These are phyloP conservation scores for Sisymbrium irio DNA, from an alignment of 345 rosid genomes.

Conservation along the genomic window DNA sequence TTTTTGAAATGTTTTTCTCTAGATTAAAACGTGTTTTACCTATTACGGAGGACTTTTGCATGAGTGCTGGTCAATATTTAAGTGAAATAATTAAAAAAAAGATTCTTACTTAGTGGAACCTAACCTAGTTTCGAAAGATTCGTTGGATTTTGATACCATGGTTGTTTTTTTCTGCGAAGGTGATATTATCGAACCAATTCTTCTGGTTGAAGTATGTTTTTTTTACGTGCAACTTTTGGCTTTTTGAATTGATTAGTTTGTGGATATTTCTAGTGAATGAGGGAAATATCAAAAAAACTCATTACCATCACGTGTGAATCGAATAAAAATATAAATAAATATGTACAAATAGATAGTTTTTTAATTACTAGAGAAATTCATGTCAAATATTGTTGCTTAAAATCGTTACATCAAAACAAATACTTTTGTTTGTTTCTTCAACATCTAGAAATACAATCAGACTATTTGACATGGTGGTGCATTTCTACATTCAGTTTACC, in stretches of 20 bases:
- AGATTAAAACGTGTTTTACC: background rate
- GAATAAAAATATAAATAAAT: background rate
- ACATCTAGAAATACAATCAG: background rate
- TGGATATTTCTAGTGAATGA: background rate
- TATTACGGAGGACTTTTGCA: background rate
- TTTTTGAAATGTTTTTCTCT: background rate
- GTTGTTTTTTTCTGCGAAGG: background rate
- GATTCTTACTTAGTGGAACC: background rate
- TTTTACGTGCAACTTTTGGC: background rate
- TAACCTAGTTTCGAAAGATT: conserved; percentile 7
- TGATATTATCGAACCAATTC: conserved; percentile 3
- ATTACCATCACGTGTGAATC: background rate
- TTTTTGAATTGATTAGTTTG: background rate
- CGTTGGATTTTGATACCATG: background rate
- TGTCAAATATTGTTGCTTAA: background rate
- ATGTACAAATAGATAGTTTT: background rate
- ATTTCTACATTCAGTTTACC: background rate
- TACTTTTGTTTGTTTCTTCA: background rate
- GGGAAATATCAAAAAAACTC: background rate
- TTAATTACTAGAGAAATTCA: background rate
- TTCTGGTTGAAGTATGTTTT: background rate
- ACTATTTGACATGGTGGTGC: background rate
- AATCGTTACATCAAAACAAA: background rate
- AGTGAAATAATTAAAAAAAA: background rate
- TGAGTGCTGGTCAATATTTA: background rate